Evolutionary conservation across 345 rosid species (phyloP).

Genomic region (Rubroshorea leprosula): DNA sequence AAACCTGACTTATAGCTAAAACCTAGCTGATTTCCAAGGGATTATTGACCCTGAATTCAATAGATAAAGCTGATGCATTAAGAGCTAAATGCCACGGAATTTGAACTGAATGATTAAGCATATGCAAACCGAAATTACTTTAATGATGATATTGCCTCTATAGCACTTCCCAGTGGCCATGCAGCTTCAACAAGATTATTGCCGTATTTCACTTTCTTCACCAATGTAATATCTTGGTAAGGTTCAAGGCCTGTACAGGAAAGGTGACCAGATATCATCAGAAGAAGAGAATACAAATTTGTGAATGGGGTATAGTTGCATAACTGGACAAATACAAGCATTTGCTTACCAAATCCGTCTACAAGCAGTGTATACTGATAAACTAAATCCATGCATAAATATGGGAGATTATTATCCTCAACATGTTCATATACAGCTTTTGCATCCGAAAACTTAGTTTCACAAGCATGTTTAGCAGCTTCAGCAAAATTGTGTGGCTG

Average conservation of each 20-base stretch:
- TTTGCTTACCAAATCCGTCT: conserved; percentile 76
- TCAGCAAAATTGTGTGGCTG: conserved; percentile 63
- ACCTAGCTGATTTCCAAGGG: background rate
- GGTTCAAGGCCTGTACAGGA: conserved; percentile 54
- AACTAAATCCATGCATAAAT: conserved; percentile 90
- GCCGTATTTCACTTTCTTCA: conserved; percentile 69
- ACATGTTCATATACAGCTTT: conserved; percentile 43
- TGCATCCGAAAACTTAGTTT: conserved; percentile 58
- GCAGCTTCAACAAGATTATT: conserved; percentile 81
- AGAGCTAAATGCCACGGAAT: background rate
- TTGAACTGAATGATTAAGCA: background rate
- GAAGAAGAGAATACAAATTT: conserved; percentile 11
- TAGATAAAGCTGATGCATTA: background rate
- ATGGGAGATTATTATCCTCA: conserved; percentile 55
- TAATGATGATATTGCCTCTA: conserved; percentile 70
- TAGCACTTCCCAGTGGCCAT: conserved; percentile 98
- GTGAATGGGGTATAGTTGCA: background rate
- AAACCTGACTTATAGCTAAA: conserved; percentile 15
- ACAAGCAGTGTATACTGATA: conserved; percentile 76
- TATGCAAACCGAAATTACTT: conserved; percentile 6
- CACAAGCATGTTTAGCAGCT: conserved; percentile 87
- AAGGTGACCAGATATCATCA: background rate
- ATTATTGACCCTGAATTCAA: background rate
- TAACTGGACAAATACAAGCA: background rate
- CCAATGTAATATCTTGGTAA: conserved; percentile 73